Conservation (phyloP, 495 filamentous ascomycete species). For the Hyphodiscus hymeniophilus region DNA sequence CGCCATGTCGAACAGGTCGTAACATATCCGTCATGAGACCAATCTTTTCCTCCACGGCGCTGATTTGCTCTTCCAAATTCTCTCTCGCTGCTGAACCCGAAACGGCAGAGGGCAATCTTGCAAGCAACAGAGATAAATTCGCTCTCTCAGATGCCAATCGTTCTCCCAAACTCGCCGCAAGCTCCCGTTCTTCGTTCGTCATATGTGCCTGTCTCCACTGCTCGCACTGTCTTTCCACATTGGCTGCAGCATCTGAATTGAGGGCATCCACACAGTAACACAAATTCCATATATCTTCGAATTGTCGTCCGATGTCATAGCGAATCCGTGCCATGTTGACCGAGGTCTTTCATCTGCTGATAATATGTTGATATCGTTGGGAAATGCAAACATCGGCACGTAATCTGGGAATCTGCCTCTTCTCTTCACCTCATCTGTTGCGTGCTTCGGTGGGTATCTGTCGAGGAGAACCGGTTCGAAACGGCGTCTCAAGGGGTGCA, state of each 20-base stretch:
- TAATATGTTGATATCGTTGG: slow-evolving; percentile 94
- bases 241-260: slow-evolving; percentile 69
- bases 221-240: slow-evolving; percentile 87
- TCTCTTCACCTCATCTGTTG: slow-evolving; percentile 68
- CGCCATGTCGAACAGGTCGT: slow-evolving; percentile 84
- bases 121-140: slow-evolving; percentile 78
- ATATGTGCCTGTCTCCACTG: slow-evolving; percentile 92
- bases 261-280: slow-evolving; percentile 91
- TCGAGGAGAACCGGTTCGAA: slow-evolving; percentile 94
- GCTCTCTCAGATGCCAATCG: slow-evolving; percentile 83
- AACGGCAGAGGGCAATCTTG: slow-evolving; percentile 67
- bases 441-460: slow-evolving; percentile 77
- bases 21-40: slow-evolving; percentile 92
- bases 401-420: slow-evolving; percentile 92
- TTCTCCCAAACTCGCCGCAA: slow-evolving; percentile 88
- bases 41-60: slow-evolving; percentile 94
- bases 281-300: slow-evolving; percentile 88
- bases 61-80: slow-evolving; percentile 84
- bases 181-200: slow-evolving; percentile 88
- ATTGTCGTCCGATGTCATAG: slow-evolving; percentile 91
- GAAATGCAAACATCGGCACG: slow-evolving; percentile 98
- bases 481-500: slow-evolving; percentile 88
- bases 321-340: slow-evolving; percentile 97
- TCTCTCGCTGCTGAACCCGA: slow-evolving; percentile 80
- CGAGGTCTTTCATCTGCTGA: slow-evolving; percentile 89